phyloP scores from a whole-genome alignment of 2,329 filamentous ascomycete species.

The Aureobasidium sp. region DNA sequence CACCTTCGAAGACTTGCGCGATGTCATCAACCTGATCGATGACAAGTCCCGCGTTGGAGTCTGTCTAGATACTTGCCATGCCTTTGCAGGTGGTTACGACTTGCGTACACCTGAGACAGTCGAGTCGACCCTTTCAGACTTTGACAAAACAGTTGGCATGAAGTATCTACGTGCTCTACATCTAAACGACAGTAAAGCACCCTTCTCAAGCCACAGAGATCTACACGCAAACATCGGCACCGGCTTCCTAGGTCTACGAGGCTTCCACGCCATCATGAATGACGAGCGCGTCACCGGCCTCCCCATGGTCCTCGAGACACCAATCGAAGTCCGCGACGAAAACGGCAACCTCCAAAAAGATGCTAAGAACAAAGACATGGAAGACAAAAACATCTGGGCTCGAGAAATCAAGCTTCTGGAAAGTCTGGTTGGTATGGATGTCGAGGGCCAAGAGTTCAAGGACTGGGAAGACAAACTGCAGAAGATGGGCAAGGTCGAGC shows the following conservation, averaged over 20 bases:
- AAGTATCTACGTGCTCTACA: conserved; percentile 79
- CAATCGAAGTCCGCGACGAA: conserved; percentile 64
- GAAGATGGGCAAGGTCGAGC: conserved; percentile 59
- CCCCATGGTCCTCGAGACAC: conserved; percentile 95
- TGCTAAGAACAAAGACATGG: conserved; percentile 43
- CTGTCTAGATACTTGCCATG: conserved; percentile 94
- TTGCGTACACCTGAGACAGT: conserved; percentile 68
- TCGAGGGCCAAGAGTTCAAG: conserved; percentile 63
- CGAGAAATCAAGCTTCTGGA: conserved; percentile 93
- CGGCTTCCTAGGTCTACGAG: conserved; percentile 80
- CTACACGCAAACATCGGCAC: conserved; percentile 95
- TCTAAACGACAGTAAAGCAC: conserved; percentile 92
- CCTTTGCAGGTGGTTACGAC: conserved; percentile 91
- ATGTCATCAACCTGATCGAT: conserved; percentile 71
- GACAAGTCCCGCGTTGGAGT: conserved; percentile 82
- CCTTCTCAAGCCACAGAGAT: conserved; percentile 71
- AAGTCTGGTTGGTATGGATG: conserved; percentile 74
- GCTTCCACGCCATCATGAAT: conserved; percentile 90
- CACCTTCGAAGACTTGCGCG: conserved; percentile 74
- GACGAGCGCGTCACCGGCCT: conserved; percentile 63
- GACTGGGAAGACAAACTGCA: conserved; percentile 56
- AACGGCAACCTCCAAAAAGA: conserved; percentile 47
- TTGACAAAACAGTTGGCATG: conserved; percentile 68
- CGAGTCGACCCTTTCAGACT: conserved; percentile 60
- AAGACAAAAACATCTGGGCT: conserved; percentile 82